Evolutionary conservation across 805 yeast species (phyloP).

Genomic region (Teunomyces kruisii): DNA sequence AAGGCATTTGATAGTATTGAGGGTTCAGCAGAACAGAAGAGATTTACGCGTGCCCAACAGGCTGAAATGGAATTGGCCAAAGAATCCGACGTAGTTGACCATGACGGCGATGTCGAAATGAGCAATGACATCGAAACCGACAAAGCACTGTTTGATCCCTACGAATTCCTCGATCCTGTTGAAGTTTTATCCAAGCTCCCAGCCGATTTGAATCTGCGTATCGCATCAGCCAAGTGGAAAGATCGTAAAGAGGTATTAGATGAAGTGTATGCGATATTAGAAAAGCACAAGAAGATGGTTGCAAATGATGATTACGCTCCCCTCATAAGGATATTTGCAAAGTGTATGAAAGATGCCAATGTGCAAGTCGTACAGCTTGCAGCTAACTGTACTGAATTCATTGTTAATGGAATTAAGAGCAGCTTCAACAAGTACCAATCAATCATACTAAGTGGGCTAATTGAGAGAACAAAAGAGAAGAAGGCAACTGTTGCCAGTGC

Average conservation of each 20-base stretch:
- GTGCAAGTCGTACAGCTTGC: slow-evolving; percentile 82
- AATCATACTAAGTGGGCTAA: slow-evolving; percentile 55
- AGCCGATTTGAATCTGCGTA: slow-evolving; percentile 50
- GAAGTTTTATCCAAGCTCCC: slow-evolving; percentile 70
- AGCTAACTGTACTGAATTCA: slow-evolving; percentile 57
- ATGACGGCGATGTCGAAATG: slow-evolving; percentile 28
- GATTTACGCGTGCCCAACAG: slow-evolving; percentile 57
- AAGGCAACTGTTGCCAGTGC: slow-evolving; percentile 76
- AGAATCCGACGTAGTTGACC: slow-evolving; percentile 3
- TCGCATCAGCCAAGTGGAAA: slow-evolving; percentile 79
- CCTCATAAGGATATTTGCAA: slow-evolving; percentile 62
- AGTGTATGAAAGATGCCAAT: slow-evolving; percentile 84
- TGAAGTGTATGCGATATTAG: slow-evolving; percentile 49
- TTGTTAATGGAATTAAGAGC: slow-evolving; percentile 66
- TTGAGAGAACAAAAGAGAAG: slow-evolving; percentile 88
- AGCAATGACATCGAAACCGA: slow-evolving; percentile 19
- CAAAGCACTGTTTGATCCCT: slow-evolving; percentile 52
- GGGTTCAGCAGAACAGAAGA: slow-evolving; percentile 48
- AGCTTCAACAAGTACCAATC: slow-evolving; percentile 56
- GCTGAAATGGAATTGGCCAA: slow-evolving; percentile 23
- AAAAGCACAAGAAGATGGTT: slow-evolving; percentile 56
- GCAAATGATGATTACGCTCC: slow-evolving; percentile 62
- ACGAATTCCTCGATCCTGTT: slow-evolving; percentile 67
- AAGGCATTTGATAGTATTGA: slow-evolving; percentile 60
- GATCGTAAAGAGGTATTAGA: slow-evolving; percentile 86